Percentiles rank a stretch among this genome's conserved stretches.
phyloP scores from a whole-genome alignment of 257 asterid genomes.

The Solanum paucissectum region DNA sequence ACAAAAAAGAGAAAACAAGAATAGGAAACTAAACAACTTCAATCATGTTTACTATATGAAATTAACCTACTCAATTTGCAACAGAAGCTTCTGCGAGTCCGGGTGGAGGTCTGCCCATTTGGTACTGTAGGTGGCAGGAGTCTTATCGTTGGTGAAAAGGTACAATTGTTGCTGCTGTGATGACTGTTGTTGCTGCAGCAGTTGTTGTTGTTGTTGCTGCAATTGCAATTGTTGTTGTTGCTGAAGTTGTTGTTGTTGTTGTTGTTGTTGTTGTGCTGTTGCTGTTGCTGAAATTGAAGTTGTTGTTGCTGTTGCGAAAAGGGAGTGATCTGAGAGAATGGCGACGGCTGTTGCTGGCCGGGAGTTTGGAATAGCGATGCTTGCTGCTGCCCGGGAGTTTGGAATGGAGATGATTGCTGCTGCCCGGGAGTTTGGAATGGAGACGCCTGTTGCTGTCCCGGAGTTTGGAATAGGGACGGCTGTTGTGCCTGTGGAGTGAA shows the following conservation, averaged over 20 bases:
- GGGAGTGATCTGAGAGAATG: constrained; percentile 15
- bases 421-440: constrained; percentile 24
- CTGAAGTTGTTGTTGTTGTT: constrained; percentile 10
- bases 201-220: constrained; percentile 24
- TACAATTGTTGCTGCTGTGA: constrained; percentile 38
- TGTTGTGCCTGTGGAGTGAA: constrained; percentile 47
- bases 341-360: constrained; percentile 19
- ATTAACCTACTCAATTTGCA: constrained; percentile 60
- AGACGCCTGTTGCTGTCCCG: constrained; percentile 23
- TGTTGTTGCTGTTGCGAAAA: constrained; percentile 17
- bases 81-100: constrained; percentile 77
- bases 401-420: constrained; percentile 25
- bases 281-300: constrained; percentile 28
- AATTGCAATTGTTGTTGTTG: constrained; percentile 24
- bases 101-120: constrained; percentile 98
- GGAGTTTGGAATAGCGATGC: constrained; percentile 16
- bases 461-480: constrained; percentile 27
- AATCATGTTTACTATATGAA: neutral
- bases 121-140: constrained; percentile 78
- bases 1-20: neutral
- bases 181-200: constrained; percentile 19
- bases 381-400: constrained; percentile 16
- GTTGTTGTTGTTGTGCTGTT: constrained; percentile 6
- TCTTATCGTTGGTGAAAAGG: constrained; percentile 64
- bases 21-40: neutral